Evolutionary conservation across 2,329 filamentous ascomycete species (phyloP).

Genomic region (Neonectria punicea): DNA sequence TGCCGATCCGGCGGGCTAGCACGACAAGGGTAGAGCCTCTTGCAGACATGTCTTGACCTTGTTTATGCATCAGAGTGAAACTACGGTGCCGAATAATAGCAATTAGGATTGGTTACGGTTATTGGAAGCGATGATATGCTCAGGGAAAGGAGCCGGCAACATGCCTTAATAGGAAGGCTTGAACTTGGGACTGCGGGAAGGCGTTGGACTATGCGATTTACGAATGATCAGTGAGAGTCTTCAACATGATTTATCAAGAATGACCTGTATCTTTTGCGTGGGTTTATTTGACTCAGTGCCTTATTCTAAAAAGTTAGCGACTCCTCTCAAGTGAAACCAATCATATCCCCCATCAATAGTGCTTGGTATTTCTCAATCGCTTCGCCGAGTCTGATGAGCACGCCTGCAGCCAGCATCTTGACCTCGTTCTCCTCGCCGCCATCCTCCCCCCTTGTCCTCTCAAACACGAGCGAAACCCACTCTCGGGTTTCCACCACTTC

Average conservation of each 20-base stretch:
- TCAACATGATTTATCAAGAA: conserved; percentile 13
- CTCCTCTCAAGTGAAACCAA: conserved; percentile 49
- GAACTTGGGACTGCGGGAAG: conserved; percentile 8
- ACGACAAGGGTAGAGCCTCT: conserved; percentile 44
- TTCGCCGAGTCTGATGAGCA: conserved; percentile 81
- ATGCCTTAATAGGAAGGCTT: conserved; percentile 5
- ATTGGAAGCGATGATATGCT: conserved; percentile 4
- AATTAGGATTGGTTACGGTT: not conserved
- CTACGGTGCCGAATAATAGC: not conserved
- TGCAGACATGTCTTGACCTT: conserved; percentile 34
- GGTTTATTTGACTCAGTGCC: not conserved
- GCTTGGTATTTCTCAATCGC: conserved; percentile 84
- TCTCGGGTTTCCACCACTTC: conserved; percentile 87
- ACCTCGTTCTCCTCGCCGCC: conserved; percentile 79
- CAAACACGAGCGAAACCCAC: conserved; percentile 85
- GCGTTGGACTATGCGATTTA: conserved; percentile 21
- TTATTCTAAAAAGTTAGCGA: too few species aligned
- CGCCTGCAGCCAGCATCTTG: conserved; percentile 80
- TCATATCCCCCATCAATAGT: conserved; percentile 77
- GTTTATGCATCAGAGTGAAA: not conserved
- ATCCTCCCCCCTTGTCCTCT: conserved; percentile 62
- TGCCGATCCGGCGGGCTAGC: conserved; percentile 51
- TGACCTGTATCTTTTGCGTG: not conserved
- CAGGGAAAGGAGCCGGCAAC: not conserved
- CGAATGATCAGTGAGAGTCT: conserved; percentile 4